Evolutionary conservation across 345 rosid species (phyloP), one percentile per base, ranked within the genome.

Genomic region (Brassica incana): DNA sequence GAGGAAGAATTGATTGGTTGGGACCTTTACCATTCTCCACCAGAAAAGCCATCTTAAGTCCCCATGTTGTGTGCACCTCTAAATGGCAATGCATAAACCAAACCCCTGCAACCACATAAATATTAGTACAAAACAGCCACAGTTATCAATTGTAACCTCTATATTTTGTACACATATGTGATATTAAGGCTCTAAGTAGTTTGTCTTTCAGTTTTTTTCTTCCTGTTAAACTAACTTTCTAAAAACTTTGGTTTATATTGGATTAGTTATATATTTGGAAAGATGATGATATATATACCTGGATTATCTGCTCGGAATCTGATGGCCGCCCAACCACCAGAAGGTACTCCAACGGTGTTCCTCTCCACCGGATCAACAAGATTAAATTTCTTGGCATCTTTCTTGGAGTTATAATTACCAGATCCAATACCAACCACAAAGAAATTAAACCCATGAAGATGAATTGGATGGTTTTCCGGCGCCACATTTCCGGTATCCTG

Each of bases 321-420:
- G 33, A 92, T 84, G 0, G 98, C 99, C 3, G 87, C 71, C 95
- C 99, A 95, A 18, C 99, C 99, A 35, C 99, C 98, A 8, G 97
- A 76, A 25, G 99, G 99, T 56, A 92, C 95, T 0, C 93, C 88
- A 0, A 89, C 61, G 1, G 99, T 95, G 81, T 95, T 95, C 78
- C 99, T 88, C 86, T 95, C 98, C 32, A 92, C 97, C 1, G 99
- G 99, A 76, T 95, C 99, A 54, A 87, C 85, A 2, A 95, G 95
- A 70, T 91, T 92, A 78, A 92, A 95, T 2, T 82, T 88, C 60
- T 87, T 86, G 0, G 92, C 83, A 72, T 92, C 94, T 27, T 48
- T 80, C 14, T 82, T 67, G 0, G 88, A 81, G 69, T 91, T 75
- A 71, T 87, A 95, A 36, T 90, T 95, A 14, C 99, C 97, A 14